These are phyloP conservation scores for Dictyostelium discoideum DNA, from an alignment of 78 protist species.

Conservation along the genomic window DNA sequence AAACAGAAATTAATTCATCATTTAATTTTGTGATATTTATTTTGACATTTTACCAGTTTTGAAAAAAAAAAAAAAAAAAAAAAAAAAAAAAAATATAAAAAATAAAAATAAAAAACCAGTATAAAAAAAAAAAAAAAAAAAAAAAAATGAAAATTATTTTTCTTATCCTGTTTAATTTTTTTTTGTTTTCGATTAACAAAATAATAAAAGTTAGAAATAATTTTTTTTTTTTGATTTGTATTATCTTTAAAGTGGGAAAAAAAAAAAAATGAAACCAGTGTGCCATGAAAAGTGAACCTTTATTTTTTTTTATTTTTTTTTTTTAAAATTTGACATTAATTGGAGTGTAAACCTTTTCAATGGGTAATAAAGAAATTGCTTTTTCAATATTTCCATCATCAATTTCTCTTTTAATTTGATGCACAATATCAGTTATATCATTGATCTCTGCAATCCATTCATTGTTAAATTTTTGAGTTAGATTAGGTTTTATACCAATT, in stretches of 20 bases:
- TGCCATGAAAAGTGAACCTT: too few species aligned
- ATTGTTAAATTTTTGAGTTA: neutral
- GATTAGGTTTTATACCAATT: conserved; percentile 12
- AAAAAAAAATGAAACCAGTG: too few species aligned
- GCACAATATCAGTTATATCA: conserved; percentile 15
- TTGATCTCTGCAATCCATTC: conserved; percentile 34
- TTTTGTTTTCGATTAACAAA: too few species aligned
- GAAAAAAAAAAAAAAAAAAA: neutral
- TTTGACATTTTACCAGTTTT: neutral
- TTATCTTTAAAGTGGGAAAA: too few species aligned
- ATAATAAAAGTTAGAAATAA: too few species aligned
- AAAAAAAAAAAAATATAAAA: neutral
- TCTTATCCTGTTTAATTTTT: too few species aligned
- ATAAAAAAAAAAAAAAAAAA: neutral
- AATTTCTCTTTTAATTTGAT: neutral
- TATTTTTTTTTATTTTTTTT: too few species aligned
- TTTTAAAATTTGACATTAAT: neutral
- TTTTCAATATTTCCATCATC: conserved; percentile 13
- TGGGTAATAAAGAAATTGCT: conserved; percentile 32
- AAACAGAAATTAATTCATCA: neutral
- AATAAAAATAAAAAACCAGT: neutral
- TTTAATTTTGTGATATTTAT: neutral
- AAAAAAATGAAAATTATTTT: too few species aligned
- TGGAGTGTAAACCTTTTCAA: conserved; percentile 21
- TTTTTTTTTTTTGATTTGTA: too few species aligned